Conservation (phyloP, 176 grass and related monocot species). For the Carex parvula region DNA sequence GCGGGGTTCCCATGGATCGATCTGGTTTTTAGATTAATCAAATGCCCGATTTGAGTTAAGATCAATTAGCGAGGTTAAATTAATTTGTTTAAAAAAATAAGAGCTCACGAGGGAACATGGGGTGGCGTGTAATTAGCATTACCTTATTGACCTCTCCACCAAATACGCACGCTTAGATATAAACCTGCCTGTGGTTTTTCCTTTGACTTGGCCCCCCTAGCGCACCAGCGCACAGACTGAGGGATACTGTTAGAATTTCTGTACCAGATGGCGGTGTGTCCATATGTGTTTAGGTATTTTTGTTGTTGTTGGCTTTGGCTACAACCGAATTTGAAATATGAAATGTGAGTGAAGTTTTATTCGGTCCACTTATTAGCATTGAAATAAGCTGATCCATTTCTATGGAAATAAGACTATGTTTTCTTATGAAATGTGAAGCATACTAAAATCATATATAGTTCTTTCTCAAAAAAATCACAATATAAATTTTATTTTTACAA, state of each 20-base stretch:
- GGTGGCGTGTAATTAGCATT: slow-evolving; percentile 23
- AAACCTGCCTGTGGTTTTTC: background rate
- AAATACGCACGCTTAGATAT: slow-evolving; percentile 27
- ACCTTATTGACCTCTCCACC: slow-evolving; percentile 14
- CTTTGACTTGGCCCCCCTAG: background rate
- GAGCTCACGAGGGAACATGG: slow-evolving; percentile 22
- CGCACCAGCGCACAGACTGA: background rate
- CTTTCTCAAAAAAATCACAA: background rate
- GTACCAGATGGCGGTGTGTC: background rate
- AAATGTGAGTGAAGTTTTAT: background rate
- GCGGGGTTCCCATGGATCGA: background rate
- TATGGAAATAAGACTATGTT: background rate
- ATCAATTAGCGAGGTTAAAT: background rate
- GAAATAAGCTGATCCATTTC: background rate
- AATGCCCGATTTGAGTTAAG: background rate
- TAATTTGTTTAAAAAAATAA: background rate
- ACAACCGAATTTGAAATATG: too few relatives aligned
- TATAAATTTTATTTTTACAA: background rate
- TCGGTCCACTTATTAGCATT: background rate
- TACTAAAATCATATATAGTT: background rate
- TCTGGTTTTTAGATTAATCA: background rate
- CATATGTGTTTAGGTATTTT: background rate
- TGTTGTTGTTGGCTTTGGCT: too few relatives aligned
- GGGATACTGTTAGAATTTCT: background rate
- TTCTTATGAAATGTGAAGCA: too few relatives aligned